A percentile compares a stretch with the other conserved stretches of the same genome.
Evolutionary conservation across 2,329 filamentous ascomycete genomes (phyloP).

Genomic region (Lachnellula suecica): DNA sequence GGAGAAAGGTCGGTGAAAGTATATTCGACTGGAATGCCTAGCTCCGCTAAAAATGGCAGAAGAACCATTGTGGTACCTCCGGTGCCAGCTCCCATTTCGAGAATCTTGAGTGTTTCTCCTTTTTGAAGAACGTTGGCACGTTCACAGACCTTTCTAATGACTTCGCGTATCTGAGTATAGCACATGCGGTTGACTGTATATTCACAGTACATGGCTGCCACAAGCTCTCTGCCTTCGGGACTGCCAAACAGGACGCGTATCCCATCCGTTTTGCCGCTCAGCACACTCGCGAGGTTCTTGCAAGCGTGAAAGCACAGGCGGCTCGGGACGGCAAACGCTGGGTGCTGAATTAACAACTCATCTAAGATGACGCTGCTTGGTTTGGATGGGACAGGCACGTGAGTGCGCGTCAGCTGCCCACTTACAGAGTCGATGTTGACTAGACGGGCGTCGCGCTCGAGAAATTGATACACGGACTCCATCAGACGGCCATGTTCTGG

Average conservation of each 20-base stretch:
- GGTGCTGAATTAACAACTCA: slow-evolving; percentile 18
- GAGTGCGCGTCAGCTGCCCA: slow-evolving; percentile 17
- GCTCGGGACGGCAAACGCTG: slow-evolving; percentile 29
- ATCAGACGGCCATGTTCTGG: slow-evolving; percentile 31
- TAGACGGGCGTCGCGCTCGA: slow-evolving; percentile 22
- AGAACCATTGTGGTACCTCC: slow-evolving; percentile 40
- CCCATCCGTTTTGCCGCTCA: slow-evolving; percentile 20
- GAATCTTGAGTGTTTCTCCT: slow-evolving; percentile 36
- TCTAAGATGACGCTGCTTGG: slow-evolving; percentile 23
- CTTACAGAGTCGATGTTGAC: slow-evolving; percentile 14
- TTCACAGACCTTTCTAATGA: slow-evolving; percentile 5
- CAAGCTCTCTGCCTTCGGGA: slow-evolving; percentile 16
- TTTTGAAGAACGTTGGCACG: slow-evolving; percentile 41
- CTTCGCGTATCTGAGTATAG: slow-evolving; percentile 4
- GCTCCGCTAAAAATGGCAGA: slow-evolving; percentile 25
- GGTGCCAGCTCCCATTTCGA: no score
- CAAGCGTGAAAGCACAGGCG: slow-evolving; percentile 13
- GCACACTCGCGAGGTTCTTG: slow-evolving; percentile 15
- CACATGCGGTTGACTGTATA: slow-evolving; percentile 16
- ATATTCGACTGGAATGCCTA: slow-evolving; percentile 35
- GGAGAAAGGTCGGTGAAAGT: slow-evolving; percentile 43
- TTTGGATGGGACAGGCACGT: neutral
- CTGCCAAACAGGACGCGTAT: slow-evolving; percentile 27
- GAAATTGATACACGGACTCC: slow-evolving; percentile 27
- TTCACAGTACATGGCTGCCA: slow-evolving; percentile 25